These are phyloP conservation scores for Acmispon strigosus DNA, from an alignment of 306 rosid genomes.

Conservation along the genomic window DNA sequence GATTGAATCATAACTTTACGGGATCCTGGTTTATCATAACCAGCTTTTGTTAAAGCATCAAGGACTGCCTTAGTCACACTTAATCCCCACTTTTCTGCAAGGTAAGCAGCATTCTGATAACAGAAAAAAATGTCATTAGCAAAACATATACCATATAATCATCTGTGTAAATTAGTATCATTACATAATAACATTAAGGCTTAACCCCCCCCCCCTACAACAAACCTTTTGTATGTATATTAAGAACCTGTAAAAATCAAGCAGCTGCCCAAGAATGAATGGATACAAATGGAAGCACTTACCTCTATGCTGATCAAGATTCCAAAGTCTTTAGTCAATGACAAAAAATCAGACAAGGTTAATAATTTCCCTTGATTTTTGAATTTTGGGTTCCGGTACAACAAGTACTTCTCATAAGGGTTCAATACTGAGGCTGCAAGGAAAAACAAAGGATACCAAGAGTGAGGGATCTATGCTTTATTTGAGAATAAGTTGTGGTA, in stretches of 20 bases:
- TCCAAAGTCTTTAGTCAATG: constrained; percentile 52
- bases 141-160: not conserved
- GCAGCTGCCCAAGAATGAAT: not conserved
- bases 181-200: not conserved
- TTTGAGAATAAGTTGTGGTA: not conserved
- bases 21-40: constrained; percentile 40
- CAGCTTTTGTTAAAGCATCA: constrained; percentile 44
- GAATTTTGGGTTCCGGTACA: constrained; percentile 58
- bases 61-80: constrained; percentile 46
- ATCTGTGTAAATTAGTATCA: not conserved
- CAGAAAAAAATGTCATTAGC: constrained; percentile 3
- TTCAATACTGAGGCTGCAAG: constrained; percentile 60
- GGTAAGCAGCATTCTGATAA: constrained; percentile 76
- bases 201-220: too few relatives aligned
- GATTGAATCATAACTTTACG: constrained; percentile 68
- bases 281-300: constrained; percentile 15
- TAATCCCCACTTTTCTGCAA: constrained; percentile 34
- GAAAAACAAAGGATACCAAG: not conserved
- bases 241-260: not conserved
- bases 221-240: not conserved
- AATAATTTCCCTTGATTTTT: constrained; percentile 41
- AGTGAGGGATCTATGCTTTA: not conserved
- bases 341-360: constrained; percentile 58
- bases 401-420: constrained; percentile 26
- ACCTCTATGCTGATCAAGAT: constrained; percentile 77